Base-by-base conservation (phyloP, 2,329 filamentous ascomycete genomes). In the Rhinocladiella similis region DNA sequence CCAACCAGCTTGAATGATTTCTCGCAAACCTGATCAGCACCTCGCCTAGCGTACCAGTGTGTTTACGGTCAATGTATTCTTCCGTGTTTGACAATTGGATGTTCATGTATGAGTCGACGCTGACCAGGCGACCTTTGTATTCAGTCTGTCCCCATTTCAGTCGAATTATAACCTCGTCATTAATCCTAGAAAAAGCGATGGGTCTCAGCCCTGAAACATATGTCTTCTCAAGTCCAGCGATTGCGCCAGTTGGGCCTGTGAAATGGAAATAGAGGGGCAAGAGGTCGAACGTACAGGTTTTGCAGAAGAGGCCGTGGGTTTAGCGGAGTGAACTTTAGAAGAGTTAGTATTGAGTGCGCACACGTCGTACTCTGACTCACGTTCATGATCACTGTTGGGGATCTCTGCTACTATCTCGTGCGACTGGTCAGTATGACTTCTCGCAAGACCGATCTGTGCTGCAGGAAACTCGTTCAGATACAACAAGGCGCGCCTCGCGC, bases 21-120 rank as follows among this genome's bases (percentile, higher is more conserved):
- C 19, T 27, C 35, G 50, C 79, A 60, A 75, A 95, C 88, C 93
- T 82, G 69, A 99, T 97, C 68, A 99, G 75, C 45, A 99, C 92
- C 75, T 96, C 89, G 5, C 94, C 94, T 64, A 99, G 77, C 47
- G 84, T 84, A 55, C 91, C 93, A 35, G 88, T 91, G 72, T 85
- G 87, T 82, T 95, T 89, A 66, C 90, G 88, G 71, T 91, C 86
- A 69, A 96, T 89, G 76, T 88, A 97, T 75, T 99, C 94, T 76
- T 96, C 90, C 50, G 93, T 92, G 68, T 88, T 87, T 64, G 87
- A 86, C 62, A 99, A 83, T 77, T 97, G 91, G 63, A 99, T 86
- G 79, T 99, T 99, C 93, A 99, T 97, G 80, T 99, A 99, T 71
- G 89, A 91, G 78, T 99, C 94, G 70, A 96, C 90, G 68, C 89